phyloP scores from a whole-genome alignment of 169 alveolate species.

The Eimeria acervulina region DNA sequence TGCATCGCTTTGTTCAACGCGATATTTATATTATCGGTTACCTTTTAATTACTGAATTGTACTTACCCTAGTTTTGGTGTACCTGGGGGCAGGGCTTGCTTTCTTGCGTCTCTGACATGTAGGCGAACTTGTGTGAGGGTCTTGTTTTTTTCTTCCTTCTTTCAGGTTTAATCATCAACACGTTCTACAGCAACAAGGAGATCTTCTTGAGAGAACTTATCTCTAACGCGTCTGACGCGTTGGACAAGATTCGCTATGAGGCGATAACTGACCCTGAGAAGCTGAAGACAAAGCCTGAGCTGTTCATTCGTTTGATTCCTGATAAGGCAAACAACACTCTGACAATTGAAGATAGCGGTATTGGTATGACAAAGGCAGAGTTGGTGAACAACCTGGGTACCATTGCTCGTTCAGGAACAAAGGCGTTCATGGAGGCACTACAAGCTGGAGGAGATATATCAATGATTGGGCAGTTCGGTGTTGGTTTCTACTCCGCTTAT shows the following conservation, averaged over 20 bases:
- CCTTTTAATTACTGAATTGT: too few species aligned
- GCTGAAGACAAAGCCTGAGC: slow-evolving; percentile 95
- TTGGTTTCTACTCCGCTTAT: slow-evolving; percentile 99
- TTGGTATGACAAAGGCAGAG: slow-evolving; percentile 99
- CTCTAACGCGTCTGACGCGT: slow-evolving; percentile 99
- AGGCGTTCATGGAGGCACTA: slow-evolving; percentile 99
- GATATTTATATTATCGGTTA: too few species aligned
- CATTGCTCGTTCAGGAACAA: slow-evolving; percentile 99
- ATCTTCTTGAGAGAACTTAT: slow-evolving; percentile 99
- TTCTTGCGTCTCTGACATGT: too few species aligned
- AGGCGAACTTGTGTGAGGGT: slow-evolving; percentile 94
- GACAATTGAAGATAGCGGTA: slow-evolving; percentile 98
- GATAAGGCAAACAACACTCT: slow-evolving; percentile 98
- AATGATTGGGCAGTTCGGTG: slow-evolving; percentile 99
- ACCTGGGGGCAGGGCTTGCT: too few species aligned
- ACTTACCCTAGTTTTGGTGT: too few species aligned
- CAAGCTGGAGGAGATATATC: slow-evolving; percentile 99
- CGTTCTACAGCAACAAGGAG: slow-evolving; percentile 99
- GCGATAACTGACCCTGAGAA: slow-evolving; percentile 98
- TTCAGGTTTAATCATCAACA: slow-evolving; percentile 96
- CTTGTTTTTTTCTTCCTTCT: slow-evolving; percentile 88
- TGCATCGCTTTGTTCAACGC: too few species aligned
- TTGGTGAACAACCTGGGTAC: slow-evolving; percentile 99
- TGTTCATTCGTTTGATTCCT: slow-evolving; percentile 97
- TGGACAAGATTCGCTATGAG: slow-evolving; percentile 99